These are phyloP conservation scores for Rhododendron ovatum DNA, from an alignment of 148 eudicot species.

Conservation along the genomic window DNA sequence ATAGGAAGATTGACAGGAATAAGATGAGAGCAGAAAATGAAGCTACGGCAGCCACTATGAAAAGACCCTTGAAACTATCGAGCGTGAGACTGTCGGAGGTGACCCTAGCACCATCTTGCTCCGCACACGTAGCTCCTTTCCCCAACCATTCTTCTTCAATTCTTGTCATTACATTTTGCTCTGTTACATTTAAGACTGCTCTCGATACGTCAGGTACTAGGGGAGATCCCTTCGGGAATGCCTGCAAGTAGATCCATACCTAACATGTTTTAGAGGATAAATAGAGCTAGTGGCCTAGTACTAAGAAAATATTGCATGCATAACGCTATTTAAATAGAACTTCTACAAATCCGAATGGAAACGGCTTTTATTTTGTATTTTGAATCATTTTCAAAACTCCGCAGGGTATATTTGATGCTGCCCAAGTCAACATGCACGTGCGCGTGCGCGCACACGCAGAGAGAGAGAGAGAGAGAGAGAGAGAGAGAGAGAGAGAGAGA, in stretches of 20 bases:
- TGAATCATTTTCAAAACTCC: neutral
- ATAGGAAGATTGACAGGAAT: too few species aligned
- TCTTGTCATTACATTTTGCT: too few species aligned
- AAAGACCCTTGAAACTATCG: too few species aligned
- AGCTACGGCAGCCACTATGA: too few species aligned
- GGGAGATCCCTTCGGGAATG: constrained; percentile 37
- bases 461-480: neutral
- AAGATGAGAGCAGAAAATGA: too few species aligned
- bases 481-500: neutral
- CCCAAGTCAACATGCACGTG: neutral
- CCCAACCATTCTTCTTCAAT: too few species aligned
- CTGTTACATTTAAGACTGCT: too few species aligned
- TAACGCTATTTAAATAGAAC: neutral
- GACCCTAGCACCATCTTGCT: too few species aligned
- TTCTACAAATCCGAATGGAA: neutral
- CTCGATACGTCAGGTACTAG: constrained; percentile 47
- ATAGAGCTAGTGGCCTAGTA: neutral
- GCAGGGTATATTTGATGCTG: neutral
- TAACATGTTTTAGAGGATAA: neutral
- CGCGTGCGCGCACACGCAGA: neutral
- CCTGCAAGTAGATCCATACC: constrained; percentile 9
- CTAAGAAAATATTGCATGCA: neutral
- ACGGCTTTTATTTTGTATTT: neutral
- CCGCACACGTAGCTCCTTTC: too few species aligned
- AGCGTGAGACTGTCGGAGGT: too few species aligned